Evolutionary conservation across 116 monocot species (phyloP).

Genomic region (Phalaenopsis hybrid): DNA sequence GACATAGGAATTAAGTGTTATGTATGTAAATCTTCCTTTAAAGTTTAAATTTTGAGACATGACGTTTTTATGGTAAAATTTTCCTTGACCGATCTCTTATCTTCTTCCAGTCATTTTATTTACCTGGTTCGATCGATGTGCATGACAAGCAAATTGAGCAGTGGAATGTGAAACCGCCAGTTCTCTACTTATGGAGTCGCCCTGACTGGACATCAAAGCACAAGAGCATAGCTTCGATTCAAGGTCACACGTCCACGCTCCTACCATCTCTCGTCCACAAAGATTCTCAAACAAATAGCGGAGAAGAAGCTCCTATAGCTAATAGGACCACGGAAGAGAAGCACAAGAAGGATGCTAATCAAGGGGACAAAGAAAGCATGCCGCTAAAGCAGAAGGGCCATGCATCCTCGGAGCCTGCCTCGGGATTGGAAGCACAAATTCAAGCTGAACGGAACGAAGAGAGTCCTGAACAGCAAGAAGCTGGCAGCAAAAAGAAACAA

Average conservation of each 20-base stretch:
- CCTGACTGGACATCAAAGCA: conserved; percentile 52
- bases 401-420: neutral
- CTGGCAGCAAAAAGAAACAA: neutral
- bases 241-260: conserved; percentile 25
- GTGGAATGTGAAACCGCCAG: conserved; percentile 60
- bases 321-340: conserved; percentile 1
- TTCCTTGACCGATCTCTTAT: neutral
- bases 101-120: conserved; percentile 57
- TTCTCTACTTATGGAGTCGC: conserved; percentile 63
- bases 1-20: too few relatives aligned
- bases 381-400: neutral
- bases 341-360: neutral
- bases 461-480: neutral
- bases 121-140: conserved; percentile 65
- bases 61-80: neutral
- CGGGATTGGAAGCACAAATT: neutral
- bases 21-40: neutral
- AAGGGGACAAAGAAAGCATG: neutral
- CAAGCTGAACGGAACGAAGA: neutral
- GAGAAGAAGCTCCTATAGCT: neutral
- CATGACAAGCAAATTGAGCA: conserved; percentile 59
- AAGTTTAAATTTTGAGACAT: neutral
- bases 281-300: neutral
- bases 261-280: neutral
- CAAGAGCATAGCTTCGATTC: conserved; percentile 31